A percentile compares a stretch with the other conserved stretches of the same genome.
These are phyloP conservation scores for Fomitopsis serialis DNA, from an alignment of 768 basidiomycete genomes.

Conservation along the genomic window DNA sequence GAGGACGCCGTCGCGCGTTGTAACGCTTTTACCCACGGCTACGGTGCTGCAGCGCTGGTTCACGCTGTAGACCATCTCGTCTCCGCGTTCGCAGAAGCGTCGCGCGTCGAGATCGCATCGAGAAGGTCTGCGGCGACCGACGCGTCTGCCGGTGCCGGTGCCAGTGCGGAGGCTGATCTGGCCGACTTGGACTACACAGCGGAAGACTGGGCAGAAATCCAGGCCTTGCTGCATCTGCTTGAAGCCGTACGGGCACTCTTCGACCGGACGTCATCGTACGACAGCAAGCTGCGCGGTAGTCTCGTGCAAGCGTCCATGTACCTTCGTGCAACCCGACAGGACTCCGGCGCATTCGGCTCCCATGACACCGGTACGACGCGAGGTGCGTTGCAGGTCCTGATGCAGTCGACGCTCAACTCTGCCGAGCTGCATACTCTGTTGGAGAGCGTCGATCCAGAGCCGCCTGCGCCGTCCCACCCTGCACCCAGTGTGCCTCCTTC, in stretches of 20 bases:
- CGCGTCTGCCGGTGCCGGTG: slow-evolving; percentile 19
- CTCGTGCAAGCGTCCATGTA: slow-evolving; percentile 55
- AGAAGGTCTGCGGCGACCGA: slow-evolving; percentile 9
- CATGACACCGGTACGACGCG: slow-evolving; percentile 53
- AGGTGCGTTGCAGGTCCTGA: slow-evolving; percentile 70
- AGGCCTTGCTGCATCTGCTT: slow-evolving; percentile 75
- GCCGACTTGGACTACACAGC: slow-evolving; percentile 78
- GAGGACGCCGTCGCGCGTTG: slow-evolving; percentile 80
- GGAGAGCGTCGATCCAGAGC: slow-evolving; percentile 43
- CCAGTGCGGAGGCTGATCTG: slow-evolving; percentile 52
- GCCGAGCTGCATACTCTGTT: slow-evolving; percentile 64
- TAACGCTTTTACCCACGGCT: slow-evolving; percentile 83
- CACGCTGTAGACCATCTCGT: slow-evolving; percentile 70
- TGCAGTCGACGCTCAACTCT: slow-evolving; percentile 83
- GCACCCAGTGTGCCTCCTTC: slow-evolving; percentile 13
- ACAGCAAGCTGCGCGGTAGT: slow-evolving; percentile 56
- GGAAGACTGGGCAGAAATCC: slow-evolving; percentile 87
- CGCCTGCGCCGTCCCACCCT: slow-evolving; percentile 13
- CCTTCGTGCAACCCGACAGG: slow-evolving; percentile 51
- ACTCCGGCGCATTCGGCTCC: slow-evolving; percentile 40
- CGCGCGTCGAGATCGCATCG: slow-evolving; percentile 46
- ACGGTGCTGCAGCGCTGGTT: slow-evolving; percentile 70
- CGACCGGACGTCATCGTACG: slow-evolving; percentile 65
- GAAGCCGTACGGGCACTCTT: slow-evolving; percentile 71
- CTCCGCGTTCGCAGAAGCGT: slow-evolving; percentile 61